Base-by-base conservation (phyloP, 2,329 filamentous ascomycete species). In the Aquanectria penicillioides region DNA sequence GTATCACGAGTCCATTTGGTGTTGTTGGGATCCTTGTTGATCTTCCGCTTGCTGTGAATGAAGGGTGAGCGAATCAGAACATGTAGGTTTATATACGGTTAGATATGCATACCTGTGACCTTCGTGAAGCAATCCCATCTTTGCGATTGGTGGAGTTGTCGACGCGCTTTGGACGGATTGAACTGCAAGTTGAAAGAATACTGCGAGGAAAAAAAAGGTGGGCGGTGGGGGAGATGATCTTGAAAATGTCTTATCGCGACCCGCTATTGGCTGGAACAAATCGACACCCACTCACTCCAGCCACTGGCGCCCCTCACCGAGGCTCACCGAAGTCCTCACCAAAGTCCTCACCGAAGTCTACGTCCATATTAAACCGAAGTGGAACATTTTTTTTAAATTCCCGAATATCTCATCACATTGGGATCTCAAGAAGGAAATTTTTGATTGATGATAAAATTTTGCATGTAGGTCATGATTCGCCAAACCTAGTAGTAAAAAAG, bases 1-100 rank as follows among this genome's bases (percentile, higher is more conserved):
- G 90, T 92, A 73, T 94, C 90, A 70, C 89, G 89, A 55, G 90
- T 89, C 95, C 95, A 99, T 83, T 86, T 88, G 43, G 92, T 97
- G 77, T 98, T 99, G 79, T 98, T 97, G 7, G 95, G 95, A 77
- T 99, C 95, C 74, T 90, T 85, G 66, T 90, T 90, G 72, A 98
- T 88, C 79, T 94, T 97, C 43, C 83, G 68, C 49, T 75, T 75
- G 50, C 76, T 77, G 48, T 4, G 37, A 17, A 20, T 10, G 22
- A 17, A 13, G 9, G 20, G 49, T 68, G 59, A 71, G 68, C 15
- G 37, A 11, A 2, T 41, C 26, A 15, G 15, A 10, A 12, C 8
- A 10, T 28, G 6, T 2, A 20, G 10, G 13, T 6, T 15, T 13
- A 13, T 2, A 25, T n/a, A 37, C 10, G 18, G 6, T 6, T 15